These are phyloP conservation scores for Phaeosphaeriaceae sp. DNA, from an alignment of 2,329 filamentous ascomycete genomes.

Conservation along the genomic window DNA sequence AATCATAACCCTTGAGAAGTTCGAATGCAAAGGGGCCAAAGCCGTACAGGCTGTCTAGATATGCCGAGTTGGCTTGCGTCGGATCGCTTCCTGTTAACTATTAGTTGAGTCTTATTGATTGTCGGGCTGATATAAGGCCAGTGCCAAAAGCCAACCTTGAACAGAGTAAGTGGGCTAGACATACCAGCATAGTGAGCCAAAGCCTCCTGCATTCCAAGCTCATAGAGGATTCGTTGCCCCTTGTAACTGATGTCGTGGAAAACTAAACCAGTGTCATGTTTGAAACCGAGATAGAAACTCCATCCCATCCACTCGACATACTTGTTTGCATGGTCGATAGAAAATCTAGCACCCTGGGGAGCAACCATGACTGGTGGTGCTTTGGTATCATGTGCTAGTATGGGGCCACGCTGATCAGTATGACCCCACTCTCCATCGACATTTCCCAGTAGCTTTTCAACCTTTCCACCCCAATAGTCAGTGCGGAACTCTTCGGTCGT, in stretches of 20 bases:
- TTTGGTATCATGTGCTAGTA: constrained; percentile 56
- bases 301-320: constrained; percentile 59
- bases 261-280: constrained; percentile 54
- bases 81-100: constrained; percentile 42
- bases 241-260: constrained; percentile 60
- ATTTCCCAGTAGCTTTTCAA: constrained; percentile 55
- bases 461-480: constrained; percentile 51
- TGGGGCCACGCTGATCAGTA: constrained; percentile 49
- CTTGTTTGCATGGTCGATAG: constrained; percentile 49
- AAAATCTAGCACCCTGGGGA: constrained; percentile 49
- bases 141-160: no score
- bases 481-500: constrained; percentile 55
- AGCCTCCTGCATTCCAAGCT: constrained; percentile 59
- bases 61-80: constrained; percentile 51
- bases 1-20: constrained; percentile 58
- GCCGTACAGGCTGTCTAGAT: constrained; percentile 57
- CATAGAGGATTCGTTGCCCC: constrained; percentile 60
- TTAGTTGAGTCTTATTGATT: no score
- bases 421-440: constrained; percentile 55
- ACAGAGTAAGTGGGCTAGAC: not conserved
- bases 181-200: constrained; percentile 56
- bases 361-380: constrained; percentile 59
- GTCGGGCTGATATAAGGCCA: no score
- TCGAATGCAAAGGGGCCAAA: constrained; percentile 52
- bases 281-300: constrained; percentile 59